Evolutionary conservation across 2,329 filamentous ascomycete genomes (phyloP), one percentile per base, ranked within the genome.

Genomic region (Fusarium hostae): DNA sequence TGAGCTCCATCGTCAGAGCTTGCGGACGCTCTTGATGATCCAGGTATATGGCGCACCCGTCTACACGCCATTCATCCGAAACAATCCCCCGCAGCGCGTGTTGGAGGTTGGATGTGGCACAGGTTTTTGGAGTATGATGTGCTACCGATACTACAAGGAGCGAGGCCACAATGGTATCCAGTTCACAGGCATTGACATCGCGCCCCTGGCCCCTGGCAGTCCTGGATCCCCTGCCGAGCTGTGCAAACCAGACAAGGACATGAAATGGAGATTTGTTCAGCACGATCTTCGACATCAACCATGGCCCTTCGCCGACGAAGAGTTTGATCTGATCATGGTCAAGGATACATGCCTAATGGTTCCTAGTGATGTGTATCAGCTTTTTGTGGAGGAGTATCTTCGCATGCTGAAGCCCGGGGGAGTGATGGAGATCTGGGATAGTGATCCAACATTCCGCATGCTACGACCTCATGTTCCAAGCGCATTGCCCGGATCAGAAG

Each of bases 51-150:
- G 94, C 47, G 90, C 90, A 15, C 92, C 94, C 0, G 87, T 96
- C 61, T 95, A 92, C 81, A 92, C 91, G 12, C 91, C 92, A 2
- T 85, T 85, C 34, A 86, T 94, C 59, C 83, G 86, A 45, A 86
- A 89, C 70, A 89, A 89, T 50, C 90, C 93, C 24, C 95, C 95
- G 0, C 87, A 87, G 75, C 91, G 90, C 71, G 91, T 98, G 32
- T 86, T 98, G 28, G 95, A 98, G 78, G 82, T 98, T 37, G 94
- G 91, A 34, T 98, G 95, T 80, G 95, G 95, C 22, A 92, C 92
- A 24, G 95, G 90, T 28, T 93, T 97, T 78, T 98, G 95, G 95
- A 95, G 93, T 75, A 91, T 93, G 81, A 90, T 94, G 84, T 97
- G 94, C 79, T 92, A 97, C 80, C 89, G 93, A 39, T 92, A 93